A percentile compares a stretch with the other conserved stretches of the same genome.
These are phyloP conservation scores for Dorcoceras hygrometricum DNA, from an alignment of 257 asterid species.

Conservation along the genomic window DNA sequence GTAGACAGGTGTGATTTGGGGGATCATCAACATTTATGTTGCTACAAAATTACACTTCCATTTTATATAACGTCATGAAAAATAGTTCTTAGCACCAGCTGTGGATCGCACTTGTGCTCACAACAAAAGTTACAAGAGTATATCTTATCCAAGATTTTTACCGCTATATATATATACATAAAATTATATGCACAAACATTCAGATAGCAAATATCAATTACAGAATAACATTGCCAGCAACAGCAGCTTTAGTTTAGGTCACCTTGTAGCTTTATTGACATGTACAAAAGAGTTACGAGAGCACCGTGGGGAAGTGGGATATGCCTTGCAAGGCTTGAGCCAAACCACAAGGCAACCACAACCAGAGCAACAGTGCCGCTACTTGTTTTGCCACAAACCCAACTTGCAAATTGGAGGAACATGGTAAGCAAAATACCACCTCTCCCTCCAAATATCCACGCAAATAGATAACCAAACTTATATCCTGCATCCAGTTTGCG, in stretches of 20 bases:
- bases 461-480: conserved; percentile 62
- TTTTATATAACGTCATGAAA: not conserved
- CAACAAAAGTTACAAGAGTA: conserved; percentile 8
- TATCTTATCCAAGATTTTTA: not conserved
- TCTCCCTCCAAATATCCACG: conserved; percentile 75
- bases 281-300: conserved; percentile 68
- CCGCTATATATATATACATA: conserved; percentile 30
- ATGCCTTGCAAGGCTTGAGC: conserved; percentile 63
- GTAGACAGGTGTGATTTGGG: not conserved
- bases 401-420: conserved; percentile 64
- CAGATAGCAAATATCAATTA: conserved; percentile 1
- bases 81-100: not conserved
- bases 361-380: conserved; percentile 66
- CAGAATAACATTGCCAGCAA: conserved; percentile 16
- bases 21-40: not conserved
- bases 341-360: conserved; percentile 74
- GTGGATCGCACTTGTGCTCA: too few relatives aligned
- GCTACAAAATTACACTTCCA: not conserved
- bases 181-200: not conserved
- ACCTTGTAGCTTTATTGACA: conserved; percentile 76
- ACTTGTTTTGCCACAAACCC: conserved; percentile 84
- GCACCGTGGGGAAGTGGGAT: conserved; percentile 91
- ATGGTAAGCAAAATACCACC: conserved; percentile 67
- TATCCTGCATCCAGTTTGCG: conserved; percentile 69
- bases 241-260: conserved; percentile 47